Base-by-base conservation (phyloP, 2,329 filamentous ascomycete species). In the Penicillium sp. region DNA sequence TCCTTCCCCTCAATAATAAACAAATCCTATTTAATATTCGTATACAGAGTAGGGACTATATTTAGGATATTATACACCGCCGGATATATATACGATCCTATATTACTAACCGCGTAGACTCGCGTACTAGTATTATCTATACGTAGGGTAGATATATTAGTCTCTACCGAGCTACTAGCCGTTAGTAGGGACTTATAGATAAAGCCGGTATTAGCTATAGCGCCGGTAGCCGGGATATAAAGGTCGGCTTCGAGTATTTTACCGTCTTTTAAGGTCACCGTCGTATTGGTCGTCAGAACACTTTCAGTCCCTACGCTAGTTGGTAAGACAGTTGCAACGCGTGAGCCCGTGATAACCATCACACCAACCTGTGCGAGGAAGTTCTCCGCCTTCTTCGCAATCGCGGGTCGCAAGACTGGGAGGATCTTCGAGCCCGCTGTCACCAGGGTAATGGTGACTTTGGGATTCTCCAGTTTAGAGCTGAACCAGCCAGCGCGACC, bases 41-140 rank as follows among this genome's bases (percentile, higher is more conserved):
- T 72, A 19, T 75, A 72, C 12, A 83, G 68, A 4, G 80, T 68
- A 0, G 80, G 79, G 2, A 82, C 68, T 0, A 75, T 73, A 6
- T 65, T 64, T 4, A 78, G 58, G 21, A 81, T 74, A 23, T 70
- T 66, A 61, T 82, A 79, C 4, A 83, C 67, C 0, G 75, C 77
- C 3, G 77, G 76, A 1, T 75, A 71, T 0, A 76, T 73, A 52
- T 68, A 74, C 0, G 74, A 75, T 5, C 75, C 69, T 1, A 65
- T 78, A 64, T 83, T 80, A 17, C 81, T 80, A 38, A 82, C 63
- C 4, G 79, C 78, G 60, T 82, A 83, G 12, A 82, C 67, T 0
- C 75, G 70, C 1, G 69, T 39, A 0, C 73, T 74, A 8, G 73
- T 73, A 36, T 66, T 65, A 15, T 75, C 69, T 6, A 76, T 71